Base-by-base conservation (phyloP, 108 stramenopile species). In the Chaetoceros tenuissimus region DNA sequence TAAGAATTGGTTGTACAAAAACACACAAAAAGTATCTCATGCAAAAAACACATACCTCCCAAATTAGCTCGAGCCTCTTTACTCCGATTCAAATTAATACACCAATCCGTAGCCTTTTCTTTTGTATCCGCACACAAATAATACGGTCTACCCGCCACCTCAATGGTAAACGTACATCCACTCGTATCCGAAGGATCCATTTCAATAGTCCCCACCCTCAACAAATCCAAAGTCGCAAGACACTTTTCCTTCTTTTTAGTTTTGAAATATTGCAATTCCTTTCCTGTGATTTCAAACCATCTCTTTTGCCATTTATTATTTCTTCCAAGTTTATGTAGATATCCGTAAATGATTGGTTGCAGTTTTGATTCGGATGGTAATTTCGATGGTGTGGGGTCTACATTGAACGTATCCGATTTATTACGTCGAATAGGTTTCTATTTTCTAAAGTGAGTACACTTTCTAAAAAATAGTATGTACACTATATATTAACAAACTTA, bases 271-370 rank as follows among this genome's bases (percentile, higher is more conserved):
- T 94, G 87, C 27, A 98, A 67, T 60, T 87, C 82, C 66, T 91
- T 84, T 19, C 95, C 97, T 57, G 95, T 93, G 3, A 87, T 94
- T 70, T 98, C 97, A 65, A 98, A 98, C 84, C 90, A 98, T 22
- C 97, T 77, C 56, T 84, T 89, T 59, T 98, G 97, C 97, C 97
- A 98, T 59, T 94, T 89, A 50, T 94, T 94, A 72, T 96, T 95
- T 53, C 95, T 70, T 34, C 94, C 92, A 52, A 89, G 74, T 63
- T 98, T 98, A 60, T 96, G 90, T 31, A 98, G 75, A 62, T 92
- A 96, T 25, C 97, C 92, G 56, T 71, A 86, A 58, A 94, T 83
- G 46, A 92, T 25, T 2, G 82, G 74, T 23, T 66, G 69, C 29
- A 63, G 23, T 45, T 67, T 66, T 24, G 48, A 64, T 13, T 69